Evolutionary conservation across 2,329 filamentous ascomycete species (phyloP), one percentile per base, ranked within the genome.

Genomic region (Cytospora schulzeri): DNA sequence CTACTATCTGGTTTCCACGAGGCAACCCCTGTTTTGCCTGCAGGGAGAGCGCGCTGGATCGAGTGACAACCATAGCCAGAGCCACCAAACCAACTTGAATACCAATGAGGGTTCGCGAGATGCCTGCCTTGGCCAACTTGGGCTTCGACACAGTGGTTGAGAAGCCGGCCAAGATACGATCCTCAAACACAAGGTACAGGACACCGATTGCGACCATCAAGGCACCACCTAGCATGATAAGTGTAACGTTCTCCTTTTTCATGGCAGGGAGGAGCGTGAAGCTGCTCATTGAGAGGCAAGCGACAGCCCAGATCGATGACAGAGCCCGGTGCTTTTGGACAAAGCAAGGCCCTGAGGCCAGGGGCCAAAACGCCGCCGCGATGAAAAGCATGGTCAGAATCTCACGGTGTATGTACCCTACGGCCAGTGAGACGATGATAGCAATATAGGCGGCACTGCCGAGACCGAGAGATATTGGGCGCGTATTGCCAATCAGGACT

Each of bases 361-460:
- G 70, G 0, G 95, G 95, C 91, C 93, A 99, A 52, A 91, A 81
- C 1, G 88, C 85, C 4, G 87, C 93, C 4, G 93, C 69, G 29
- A 93, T 71, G 72, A 93, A 99, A 63, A 94, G 86, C 0, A 86
- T 79, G 0, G 94, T 97, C 70, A 96, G 89, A 28, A 98, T 87
- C 73, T 97, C 90, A 50, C 95, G 89, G 70, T 94, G 85, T 63
- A 96, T 96, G 75, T 99, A 99, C 58, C 92, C 93, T 78, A 96
- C 82, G 26, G 95, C 93, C 74, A 99, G 81, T 60, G 89, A 91
- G 74, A 94, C 86, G 28, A 99, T 83, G 11, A 97, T 80, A 9
- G 82, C 89, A 61, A 97, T 75, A 72, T 93, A 97, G 8, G 85
- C 73, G 24, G 89, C 66, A 0, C 81, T 74, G 69, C 95, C 90